Conservation (phyloP, 495 filamentous ascomycete species). For the Neurospora sp. region DNA sequence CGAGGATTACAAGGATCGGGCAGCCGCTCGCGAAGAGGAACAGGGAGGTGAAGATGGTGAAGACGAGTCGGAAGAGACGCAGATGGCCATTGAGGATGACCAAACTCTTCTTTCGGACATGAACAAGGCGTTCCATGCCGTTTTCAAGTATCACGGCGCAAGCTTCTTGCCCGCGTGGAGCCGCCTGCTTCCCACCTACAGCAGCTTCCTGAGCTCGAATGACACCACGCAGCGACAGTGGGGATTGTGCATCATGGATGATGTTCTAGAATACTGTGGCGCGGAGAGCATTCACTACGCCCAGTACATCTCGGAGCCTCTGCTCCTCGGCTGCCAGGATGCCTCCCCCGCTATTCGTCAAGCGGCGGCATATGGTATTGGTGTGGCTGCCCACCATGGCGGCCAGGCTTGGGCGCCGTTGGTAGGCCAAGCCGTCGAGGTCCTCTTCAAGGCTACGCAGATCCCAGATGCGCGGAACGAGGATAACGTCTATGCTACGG, state of each 20-base stretch:
- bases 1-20: slow-evolving; percentile 83
- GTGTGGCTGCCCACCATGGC: slow-evolving; percentile 90
- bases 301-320: slow-evolving; percentile 71
- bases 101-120: slow-evolving; percentile 95
- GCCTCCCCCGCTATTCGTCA: slow-evolving; percentile 84
- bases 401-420: slow-evolving; percentile 77
- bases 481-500: slow-evolving; percentile 90
- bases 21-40: slow-evolving; percentile 65
- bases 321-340: slow-evolving; percentile 76
- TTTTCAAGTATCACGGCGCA: slow-evolving; percentile 90
- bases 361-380: slow-evolving; percentile 92
- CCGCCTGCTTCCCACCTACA: slow-evolving; percentile 71
- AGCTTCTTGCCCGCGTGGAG: slow-evolving; percentile 83
- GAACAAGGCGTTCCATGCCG: slow-evolving; percentile 99
- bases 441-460: slow-evolving; percentile 73
- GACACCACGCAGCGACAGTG: slow-evolving; percentile 95
- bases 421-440: slow-evolving; percentile 63
- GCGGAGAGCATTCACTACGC: slow-evolving; percentile 73
- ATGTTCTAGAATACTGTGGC: slow-evolving; percentile 95
- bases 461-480: slow-evolving; percentile 72
- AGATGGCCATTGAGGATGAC: slow-evolving; percentile 94
- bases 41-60: slow-evolving; percentile 46
- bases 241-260: slow-evolving; percentile 97
- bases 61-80: slow-evolving; percentile 68
- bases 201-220: slow-evolving; percentile 67